Base-by-base conservation (phyloP, 495 filamentous ascomycete genomes). In the Hypoxylon cercidicola region DNA sequence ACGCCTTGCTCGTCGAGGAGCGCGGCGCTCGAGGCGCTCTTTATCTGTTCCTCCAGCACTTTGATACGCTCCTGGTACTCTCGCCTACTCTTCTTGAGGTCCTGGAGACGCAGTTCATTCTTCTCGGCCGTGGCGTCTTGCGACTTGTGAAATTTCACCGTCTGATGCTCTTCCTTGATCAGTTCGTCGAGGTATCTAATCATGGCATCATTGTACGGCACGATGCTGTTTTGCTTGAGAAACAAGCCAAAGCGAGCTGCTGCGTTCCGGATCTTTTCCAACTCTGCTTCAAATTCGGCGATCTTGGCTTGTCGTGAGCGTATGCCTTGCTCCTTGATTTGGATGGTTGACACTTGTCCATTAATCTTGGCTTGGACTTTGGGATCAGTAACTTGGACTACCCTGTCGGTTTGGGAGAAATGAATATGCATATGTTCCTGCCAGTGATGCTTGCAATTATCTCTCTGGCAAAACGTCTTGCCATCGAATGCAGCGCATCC, bases 191-290 rank as follows among this genome's bases (percentile, higher is more conserved):
- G 68, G 57, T 80, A 80, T 1, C 60, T 77, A 2, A 77, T 9
- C 11, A 69, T 79, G 1, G 74, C 72, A 32, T 32, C 30, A 10
- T 32, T 32, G 30, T 32, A 74, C 1, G 68, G 47, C 0, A 73
- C 68, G 47, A 81, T 75, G 1, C 70, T 71, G 45, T 79, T 60
- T 20, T 75, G 68, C 55, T 69, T 74, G 5, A 82, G 52, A 59
- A 74, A 82, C 3, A 78, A 12, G 30, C 73, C 59, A 53, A 81
- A 80, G 18, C 71, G 50, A 1, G 72, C 77, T 3, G 77, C 68
- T 0, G 75, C 78, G 16, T 72, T 25, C 48, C 71, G 72, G 39
- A 81, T 71, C 20, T 62, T 34, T 0, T 54, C 49, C 28, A 72
- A 65, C 55, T 81, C 76, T 1, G 62, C 16, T 39, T 74, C 21